Evolutionary conservation across 768 basidiomycete species (phyloP).

Genomic region (Hypsizygus marmoreus): DNA sequence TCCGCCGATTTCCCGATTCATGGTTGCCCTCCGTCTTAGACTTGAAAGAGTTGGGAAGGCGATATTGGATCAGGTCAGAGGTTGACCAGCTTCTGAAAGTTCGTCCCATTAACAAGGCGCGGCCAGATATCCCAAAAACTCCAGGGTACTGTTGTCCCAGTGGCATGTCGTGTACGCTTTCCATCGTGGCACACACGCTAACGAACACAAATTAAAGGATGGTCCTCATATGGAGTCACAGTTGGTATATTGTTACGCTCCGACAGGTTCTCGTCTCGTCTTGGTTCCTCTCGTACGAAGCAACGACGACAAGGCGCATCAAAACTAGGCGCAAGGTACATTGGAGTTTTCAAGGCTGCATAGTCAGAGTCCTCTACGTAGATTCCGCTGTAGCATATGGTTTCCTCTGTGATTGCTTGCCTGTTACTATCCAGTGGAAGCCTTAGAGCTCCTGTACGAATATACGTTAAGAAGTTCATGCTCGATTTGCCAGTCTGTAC

Average conservation of each 20-base stretch:
- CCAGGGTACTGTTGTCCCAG: not conserved
- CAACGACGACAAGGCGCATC: not conserved
- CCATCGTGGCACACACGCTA: not conserved
- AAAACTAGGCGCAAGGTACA: too few relatives aligned
- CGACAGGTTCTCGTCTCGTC: constrained; percentile 13
- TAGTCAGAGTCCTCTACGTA: constrained; percentile 4
- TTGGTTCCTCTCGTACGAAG: constrained; percentile 8
- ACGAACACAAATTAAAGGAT: constrained; percentile 6
- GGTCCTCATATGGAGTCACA: constrained; percentile 3
- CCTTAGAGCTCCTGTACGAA: constrained; percentile 1
- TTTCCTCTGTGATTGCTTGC: constrained; percentile 3
- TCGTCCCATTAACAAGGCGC: not conserved
- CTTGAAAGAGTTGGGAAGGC: constrained; percentile 25
- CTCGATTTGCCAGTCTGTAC: constrained; percentile 2
- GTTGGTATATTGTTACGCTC: constrained; percentile 12
- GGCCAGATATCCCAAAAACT: not conserved
- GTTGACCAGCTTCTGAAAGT: not conserved
- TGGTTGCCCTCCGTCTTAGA: constrained; percentile 29
- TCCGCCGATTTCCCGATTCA: constrained; percentile 22
- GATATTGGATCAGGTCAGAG: constrained; percentile 30
- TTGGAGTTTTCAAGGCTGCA: constrained; percentile 1
- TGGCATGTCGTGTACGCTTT: not conserved
- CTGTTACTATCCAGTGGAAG: constrained; percentile 3
- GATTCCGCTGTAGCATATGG: constrained; percentile 5
- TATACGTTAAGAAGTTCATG: not conserved